Conservation (phyloP, 1,284 basidiomycete genomes). For the Xanthoconium separans region DNA sequence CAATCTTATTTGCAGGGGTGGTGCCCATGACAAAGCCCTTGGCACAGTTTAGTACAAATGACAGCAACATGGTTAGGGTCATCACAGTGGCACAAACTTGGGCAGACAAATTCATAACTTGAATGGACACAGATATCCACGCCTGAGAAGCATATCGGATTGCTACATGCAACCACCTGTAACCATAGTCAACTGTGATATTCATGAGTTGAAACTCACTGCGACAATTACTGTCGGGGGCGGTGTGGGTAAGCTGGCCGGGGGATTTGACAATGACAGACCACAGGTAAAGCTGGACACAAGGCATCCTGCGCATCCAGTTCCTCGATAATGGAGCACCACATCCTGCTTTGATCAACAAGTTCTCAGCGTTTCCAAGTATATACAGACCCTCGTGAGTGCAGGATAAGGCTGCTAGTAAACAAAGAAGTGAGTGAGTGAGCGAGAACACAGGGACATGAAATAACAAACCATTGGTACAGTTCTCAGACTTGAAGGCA, state of each 20-base stretch:
- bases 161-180: conserved; percentile 62
- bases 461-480: conserved; percentile 46
- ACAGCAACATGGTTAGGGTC: no score
- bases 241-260: conserved; percentile 47
- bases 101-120: no score
- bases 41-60: conserved; percentile 61
- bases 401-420: conserved; percentile 77
- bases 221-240: conserved; percentile 53
- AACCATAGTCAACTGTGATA: background rate
- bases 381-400: conserved; percentile 72
- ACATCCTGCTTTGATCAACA: conserved; percentile 54
- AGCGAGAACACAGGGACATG: background rate
- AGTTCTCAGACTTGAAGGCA: conserved; percentile 50
- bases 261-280: conserved; percentile 55
- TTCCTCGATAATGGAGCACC: conserved; percentile 59
- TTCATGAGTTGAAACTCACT: no score
- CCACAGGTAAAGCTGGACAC: conserved; percentile 51
- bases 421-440: background rate
- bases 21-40: no score
- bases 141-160: no score
- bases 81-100: no score
- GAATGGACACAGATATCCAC: no score
- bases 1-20: no score
- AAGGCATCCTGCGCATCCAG: conserved; percentile 46
- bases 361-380: conserved; percentile 61